These are phyloP conservation scores for Boletus fagicola DNA, from an alignment of 768 basidiomycete genomes.

Conservation along the genomic window DNA sequence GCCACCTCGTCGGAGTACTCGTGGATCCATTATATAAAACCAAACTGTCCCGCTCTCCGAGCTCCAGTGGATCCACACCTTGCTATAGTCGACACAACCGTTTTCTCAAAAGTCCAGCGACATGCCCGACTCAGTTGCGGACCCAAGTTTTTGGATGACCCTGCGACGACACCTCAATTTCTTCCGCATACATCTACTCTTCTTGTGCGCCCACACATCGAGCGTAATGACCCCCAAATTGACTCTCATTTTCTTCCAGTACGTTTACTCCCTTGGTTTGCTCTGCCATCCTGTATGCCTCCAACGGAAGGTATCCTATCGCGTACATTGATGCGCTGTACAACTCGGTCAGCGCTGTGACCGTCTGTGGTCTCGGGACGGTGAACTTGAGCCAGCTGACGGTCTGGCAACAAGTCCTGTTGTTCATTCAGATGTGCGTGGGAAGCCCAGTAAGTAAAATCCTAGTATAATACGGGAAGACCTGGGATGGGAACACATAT, in stretches of 20 bases:
- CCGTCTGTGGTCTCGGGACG: conserved; percentile 73
- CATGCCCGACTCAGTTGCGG: conserved; percentile 10
- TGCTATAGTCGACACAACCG: background rate
- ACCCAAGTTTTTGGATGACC: conserved; percentile 17
- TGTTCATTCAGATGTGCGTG: conserved; percentile 77
- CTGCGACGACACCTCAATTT: conserved; percentile 59
- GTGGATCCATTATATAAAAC: background rate
- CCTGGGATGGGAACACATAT: background rate
- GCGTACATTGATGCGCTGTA: conserved; percentile 77
- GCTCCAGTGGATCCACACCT: no score
- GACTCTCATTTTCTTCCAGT: conserved; percentile 36
- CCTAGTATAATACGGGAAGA: background rate
- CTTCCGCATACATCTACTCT: conserved; percentile 58
- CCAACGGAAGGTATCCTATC: conserved; percentile 70
- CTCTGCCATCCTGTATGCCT: conserved; percentile 79
- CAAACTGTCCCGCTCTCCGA: background rate
- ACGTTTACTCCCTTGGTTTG: conserved; percentile 76
- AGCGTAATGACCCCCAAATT: conserved; percentile 2
- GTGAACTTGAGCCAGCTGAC: conserved; percentile 69
- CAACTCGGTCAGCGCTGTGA: conserved; percentile 74
- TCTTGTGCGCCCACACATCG: conserved; percentile 47
- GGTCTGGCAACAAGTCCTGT: conserved; percentile 62
- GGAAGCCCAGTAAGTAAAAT: conserved; percentile 64
- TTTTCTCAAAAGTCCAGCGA: background rate
- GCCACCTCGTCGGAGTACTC: no score